Percentiles rank a stretch among this genome's conserved stretches.
Conservation (phyloP, 1,139 yeast species). For the Oligophagozyma castellii region DNA sequence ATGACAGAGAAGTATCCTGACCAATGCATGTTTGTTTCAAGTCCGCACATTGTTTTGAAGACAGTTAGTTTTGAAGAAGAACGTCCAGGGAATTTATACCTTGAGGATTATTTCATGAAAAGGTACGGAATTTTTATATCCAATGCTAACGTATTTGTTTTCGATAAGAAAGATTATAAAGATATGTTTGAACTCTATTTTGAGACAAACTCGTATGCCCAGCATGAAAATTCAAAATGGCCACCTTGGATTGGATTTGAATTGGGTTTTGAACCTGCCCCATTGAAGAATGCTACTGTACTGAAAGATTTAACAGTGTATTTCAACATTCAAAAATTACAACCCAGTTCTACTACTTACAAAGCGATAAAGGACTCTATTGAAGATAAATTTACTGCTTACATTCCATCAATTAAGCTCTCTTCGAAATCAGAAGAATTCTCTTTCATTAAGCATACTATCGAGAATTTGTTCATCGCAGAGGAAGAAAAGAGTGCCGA, state of each 20-base stretch:
- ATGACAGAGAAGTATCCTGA: conserved; percentile 52
- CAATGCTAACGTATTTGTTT: conserved; percentile 60
- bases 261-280: conserved; percentile 56
- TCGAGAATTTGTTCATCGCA: conserved; percentile 52
- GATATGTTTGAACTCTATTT: conserved; percentile 32
- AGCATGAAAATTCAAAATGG: conserved; percentile 35
- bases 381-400: conserved; percentile 37
- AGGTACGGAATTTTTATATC: conserved; percentile 56
- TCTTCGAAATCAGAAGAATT: conserved; percentile 67
- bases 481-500: conserved; percentile 48
- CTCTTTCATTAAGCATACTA: conserved; percentile 47
- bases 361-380: conserved; percentile 23
- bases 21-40: conserved; percentile 53
- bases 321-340: conserved; percentile 36
- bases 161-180: conserved; percentile 36
- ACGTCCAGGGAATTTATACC: conserved; percentile 35
- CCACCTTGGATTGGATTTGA: conserved; percentile 81
- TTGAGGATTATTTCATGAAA: conserved; percentile 44
- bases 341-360: conserved; percentile 19
- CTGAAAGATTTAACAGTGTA: conserved; percentile 53
- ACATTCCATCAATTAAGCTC: conserved; percentile 56
- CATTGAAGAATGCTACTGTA: conserved; percentile 42
- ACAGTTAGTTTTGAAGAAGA: conserved; percentile 39
- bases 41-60: conserved; percentile 61
- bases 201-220: conserved; percentile 31